Conservation (phyloP, 306 rosid genomes). For the Vigna hirtella region DNA sequence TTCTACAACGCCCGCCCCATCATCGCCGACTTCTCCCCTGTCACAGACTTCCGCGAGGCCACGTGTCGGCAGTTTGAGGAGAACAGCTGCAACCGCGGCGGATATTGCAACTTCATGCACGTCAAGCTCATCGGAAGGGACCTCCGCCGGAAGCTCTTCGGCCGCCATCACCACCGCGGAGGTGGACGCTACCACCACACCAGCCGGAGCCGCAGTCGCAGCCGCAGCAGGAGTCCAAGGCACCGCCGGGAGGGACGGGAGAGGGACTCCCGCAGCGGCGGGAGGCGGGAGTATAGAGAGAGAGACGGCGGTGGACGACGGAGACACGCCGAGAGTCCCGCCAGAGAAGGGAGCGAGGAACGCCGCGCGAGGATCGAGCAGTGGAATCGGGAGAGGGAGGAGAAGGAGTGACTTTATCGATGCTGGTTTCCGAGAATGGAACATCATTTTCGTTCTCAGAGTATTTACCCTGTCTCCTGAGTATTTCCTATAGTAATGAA, state of each 20-base stretch:
- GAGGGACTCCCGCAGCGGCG: conserved; percentile 6
- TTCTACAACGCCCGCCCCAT: conserved; percentile 79
- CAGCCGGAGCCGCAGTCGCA: conserved; percentile 49
- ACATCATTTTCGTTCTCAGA: not conserved
- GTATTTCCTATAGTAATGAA: not conserved
- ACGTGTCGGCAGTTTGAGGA: conserved; percentile 82
- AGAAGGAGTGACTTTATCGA: conserved; percentile 41
- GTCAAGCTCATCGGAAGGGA: conserved; percentile 73
- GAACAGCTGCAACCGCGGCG: conserved; percentile 76
- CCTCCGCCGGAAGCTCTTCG: conserved; percentile 63
- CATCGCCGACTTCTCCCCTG: conserved; percentile 78
- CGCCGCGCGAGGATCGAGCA: conserved; percentile 79
- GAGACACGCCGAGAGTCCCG: conserved; percentile 53
- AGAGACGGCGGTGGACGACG: conserved; percentile 45
- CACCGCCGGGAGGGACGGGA: conserved; percentile 51
- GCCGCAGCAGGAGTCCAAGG: conserved; percentile 55
- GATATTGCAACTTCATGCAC: conserved; percentile 83
- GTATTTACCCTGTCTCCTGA: not conserved
- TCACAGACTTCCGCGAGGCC: conserved; percentile 80
- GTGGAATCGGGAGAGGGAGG: conserved; percentile 79
- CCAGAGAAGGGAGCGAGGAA: conserved; percentile 77
- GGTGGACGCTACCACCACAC: conserved; percentile 1
- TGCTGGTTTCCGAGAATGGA: not conserved
- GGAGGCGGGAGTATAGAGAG: conserved; percentile 35
- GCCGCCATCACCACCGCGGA: conserved; percentile 37